Percentiles rank a stretch among this genome's conserved stretches.
phyloP scores from a whole-genome alignment of 805 yeast genomes.

The Ogataea siamensis region DNA sequence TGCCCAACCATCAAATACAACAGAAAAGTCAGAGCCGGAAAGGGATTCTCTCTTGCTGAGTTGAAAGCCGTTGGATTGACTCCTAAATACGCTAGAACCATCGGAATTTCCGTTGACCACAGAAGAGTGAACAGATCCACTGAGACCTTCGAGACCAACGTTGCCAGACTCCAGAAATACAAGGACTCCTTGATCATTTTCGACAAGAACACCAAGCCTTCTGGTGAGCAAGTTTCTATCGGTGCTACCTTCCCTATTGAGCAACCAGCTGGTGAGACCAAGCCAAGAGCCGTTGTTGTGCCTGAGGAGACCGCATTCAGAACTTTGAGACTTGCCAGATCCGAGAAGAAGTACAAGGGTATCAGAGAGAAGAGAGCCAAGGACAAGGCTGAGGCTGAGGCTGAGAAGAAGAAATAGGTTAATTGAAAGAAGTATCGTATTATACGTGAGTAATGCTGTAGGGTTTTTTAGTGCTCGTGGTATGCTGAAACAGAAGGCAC shows the following conservation, averaged over 20 bases:
- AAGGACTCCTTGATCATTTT: slow-evolving; percentile 92
- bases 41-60: slow-evolving; percentile 98
- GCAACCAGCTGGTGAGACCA: slow-evolving; percentile 68
- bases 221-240: slow-evolving; percentile 77
- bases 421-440: slow-evolving; percentile 9
- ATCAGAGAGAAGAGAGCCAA: slow-evolving; percentile 96
- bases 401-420: slow-evolving; percentile 94
- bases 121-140: slow-evolving; percentile 98
- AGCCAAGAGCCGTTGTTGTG: slow-evolving; percentile 86
- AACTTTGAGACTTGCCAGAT: slow-evolving; percentile 94
- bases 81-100: slow-evolving; percentile 93
- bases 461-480: no score
- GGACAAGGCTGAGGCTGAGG: slow-evolving; percentile 98
- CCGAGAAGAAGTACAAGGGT: slow-evolving; percentile 92
- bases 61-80: slow-evolving; percentile 95
- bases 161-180: slow-evolving; percentile 95
- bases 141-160: slow-evolving; percentile 93
- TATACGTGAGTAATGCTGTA: no score
- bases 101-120: slow-evolving; percentile 99
- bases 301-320: slow-evolving; percentile 76
- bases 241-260: slow-evolving; percentile 87
- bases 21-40: slow-evolving; percentile 99
- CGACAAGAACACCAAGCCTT: slow-evolving; percentile 80
- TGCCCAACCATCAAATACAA: slow-evolving; percentile 98
- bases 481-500: no score